Base-by-base conservation (phyloP, 306 rosid species). In the Vicia sativa region DNA sequence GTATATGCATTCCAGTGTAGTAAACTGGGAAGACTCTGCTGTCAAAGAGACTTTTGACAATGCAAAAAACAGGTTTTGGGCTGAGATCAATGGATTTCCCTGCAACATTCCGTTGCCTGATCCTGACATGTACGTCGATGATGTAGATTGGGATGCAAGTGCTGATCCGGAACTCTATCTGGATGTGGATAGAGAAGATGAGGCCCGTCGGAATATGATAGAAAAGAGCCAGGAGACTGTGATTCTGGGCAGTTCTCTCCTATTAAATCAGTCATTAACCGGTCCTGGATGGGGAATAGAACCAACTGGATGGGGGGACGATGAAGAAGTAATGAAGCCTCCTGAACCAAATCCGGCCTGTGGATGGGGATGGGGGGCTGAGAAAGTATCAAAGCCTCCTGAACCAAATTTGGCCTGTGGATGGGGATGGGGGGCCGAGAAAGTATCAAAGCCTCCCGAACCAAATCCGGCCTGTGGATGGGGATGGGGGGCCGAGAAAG, bases 11-110 rank as follows among this genome's bases (percentile, higher is more conserved):
- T 76, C 76, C 2, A 80, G 76, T 53, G 82, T 92, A 28, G 18
- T 86, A 5, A 41, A 82, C 5, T 92, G 98, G 98, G 76, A 90
- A 14, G 98, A 90, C 77, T 84, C 88, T 11, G 96, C 98, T 10
- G 87, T 72, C 23, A 84, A 73, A 77, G 96, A 90, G 78, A 91
- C 98, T 41, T 92, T 92, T 56, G 71, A 81, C 58, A 85, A 84
- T 73, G 98, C 96, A 0, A 92, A 92, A 74, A 50, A 0, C n/a
- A 65, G 92, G 79, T 92, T 67, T 60, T 85, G 96, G 93, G 92
- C 85, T 7, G 65, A 77, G 50, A 68, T 83, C 18, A 84, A 89
- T 0, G 78, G 86, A 49, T 28, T 78, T 25, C 79, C 79, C 0
- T 87, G 87, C 42, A 9, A 75, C 62, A 52, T 82, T 57, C 60